Percentiles rank a stretch among this genome's conserved stretches.
These are phyloP conservation scores for Penicillium goetzii DNA, from an alignment of 495 filamentous ascomycete species.

Conservation along the genomic window DNA sequence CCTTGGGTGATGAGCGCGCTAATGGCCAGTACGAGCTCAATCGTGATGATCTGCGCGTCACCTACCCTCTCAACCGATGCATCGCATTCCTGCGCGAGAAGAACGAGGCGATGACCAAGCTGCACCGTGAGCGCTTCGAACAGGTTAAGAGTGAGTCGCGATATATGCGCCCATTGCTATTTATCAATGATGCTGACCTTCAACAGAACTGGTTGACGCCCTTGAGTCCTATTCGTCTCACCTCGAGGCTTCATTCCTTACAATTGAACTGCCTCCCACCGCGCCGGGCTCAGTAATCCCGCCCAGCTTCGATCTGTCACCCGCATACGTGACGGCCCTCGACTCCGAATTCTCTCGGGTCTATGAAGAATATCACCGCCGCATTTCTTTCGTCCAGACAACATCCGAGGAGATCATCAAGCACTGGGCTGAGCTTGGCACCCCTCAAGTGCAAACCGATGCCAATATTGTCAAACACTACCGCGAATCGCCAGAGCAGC, in stretches of 20 bases:
- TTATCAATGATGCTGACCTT: conserved; percentile 30
- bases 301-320: conserved; percentile 83
- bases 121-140: conserved; percentile 88
- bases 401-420: conserved; percentile 84
- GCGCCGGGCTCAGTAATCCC: conserved; percentile 73
- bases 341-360: conserved; percentile 91
- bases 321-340: conserved; percentile 81
- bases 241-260: conserved; percentile 83
- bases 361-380: conserved; percentile 90
- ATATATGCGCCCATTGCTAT: neutral
- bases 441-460: conserved; percentile 91
- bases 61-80: conserved; percentile 79
- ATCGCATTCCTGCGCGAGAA: conserved; percentile 82
- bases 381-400: conserved; percentile 72
- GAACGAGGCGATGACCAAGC: conserved; percentile 72
- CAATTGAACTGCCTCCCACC: conserved; percentile 79
- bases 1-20: conserved; percentile 74
- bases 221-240: conserved; percentile 94
- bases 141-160: conserved; percentile 83
- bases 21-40: conserved; percentile 63
- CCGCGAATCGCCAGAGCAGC: conserved; percentile 85
- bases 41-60: conserved; percentile 70
- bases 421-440: conserved; percentile 93
- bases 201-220: conserved; percentile 82
- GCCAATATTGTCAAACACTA: conserved; percentile 82